These are phyloP conservation scores for Aureobasidium sp. DNA, from an alignment of 2,329 filamentous ascomycete species.

Conservation along the genomic window DNA sequence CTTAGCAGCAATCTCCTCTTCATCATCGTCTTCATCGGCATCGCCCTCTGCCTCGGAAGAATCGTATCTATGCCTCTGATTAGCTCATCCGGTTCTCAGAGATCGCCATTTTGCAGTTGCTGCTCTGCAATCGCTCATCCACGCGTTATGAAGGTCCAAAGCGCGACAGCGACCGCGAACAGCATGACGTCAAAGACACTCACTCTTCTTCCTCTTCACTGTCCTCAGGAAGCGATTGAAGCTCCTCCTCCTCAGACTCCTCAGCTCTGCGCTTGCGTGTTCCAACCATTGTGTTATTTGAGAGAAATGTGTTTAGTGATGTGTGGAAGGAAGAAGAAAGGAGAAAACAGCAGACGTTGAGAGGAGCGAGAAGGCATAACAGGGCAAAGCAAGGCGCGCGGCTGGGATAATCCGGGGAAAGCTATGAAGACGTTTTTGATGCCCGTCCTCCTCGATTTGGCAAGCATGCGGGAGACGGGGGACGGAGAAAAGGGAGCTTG, in stretches of 20 bases:
- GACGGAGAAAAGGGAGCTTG: background rate
- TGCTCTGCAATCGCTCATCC: too few relatives aligned
- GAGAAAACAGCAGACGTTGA: background rate
- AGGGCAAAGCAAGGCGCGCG: background rate
- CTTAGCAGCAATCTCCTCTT: background rate
- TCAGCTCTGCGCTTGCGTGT: slow-evolving; percentile 41
- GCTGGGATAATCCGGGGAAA: slow-evolving; percentile 4
- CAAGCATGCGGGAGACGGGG: background rate
- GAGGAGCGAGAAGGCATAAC: background rate
- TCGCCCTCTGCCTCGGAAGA: slow-evolving; percentile 17
- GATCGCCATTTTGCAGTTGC: background rate
- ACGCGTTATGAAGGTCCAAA: background rate
- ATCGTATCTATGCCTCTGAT: slow-evolving; percentile 14
- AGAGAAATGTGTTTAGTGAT: background rate
- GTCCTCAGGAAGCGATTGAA: slow-evolving; percentile 37
- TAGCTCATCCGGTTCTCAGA: background rate
- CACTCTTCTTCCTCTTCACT: slow-evolving; percentile 39
- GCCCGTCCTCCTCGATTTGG: background rate
- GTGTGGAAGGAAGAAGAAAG: background rate
- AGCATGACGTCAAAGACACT: slow-evolving; percentile 20
- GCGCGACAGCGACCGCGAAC: background rate
- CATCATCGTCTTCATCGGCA: slow-evolving; percentile 10
- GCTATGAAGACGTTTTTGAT: background rate
- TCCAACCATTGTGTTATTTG: slow-evolving; percentile 20
- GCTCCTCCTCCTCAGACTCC: slow-evolving; percentile 36